Base-by-base conservation (phyloP, 345 rosid genomes). In the Camelina neglecta region DNA sequence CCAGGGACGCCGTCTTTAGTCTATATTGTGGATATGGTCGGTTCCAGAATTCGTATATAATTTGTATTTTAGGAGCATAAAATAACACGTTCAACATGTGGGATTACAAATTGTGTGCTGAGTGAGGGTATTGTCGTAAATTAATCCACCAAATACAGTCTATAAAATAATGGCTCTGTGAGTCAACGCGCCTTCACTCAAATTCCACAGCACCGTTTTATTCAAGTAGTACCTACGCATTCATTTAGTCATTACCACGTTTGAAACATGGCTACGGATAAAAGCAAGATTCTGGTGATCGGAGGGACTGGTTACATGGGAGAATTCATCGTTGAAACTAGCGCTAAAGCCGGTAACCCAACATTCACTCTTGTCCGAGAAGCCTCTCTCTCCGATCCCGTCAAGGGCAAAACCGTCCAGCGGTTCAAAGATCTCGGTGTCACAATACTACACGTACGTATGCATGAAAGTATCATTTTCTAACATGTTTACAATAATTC, bases 291-390 rank as follows among this genome's bases (percentile, higher is more conserved):
- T 33, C 35, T 81, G 60, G 44, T 81, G 16, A 81, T 81, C 42
- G 82, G 84, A 77, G 81, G 71, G 7, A 74, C 84, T 11, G 79
- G 82, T 16, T 65, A 60, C 67, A 62, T 81, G 11, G 79, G 84
- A 12, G 71, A 65, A 26, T 70, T 57, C 70, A 59, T 81, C 10
- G 81, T 81, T 11, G 60, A 73, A 60, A 72, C 31, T 7, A 81
- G 75, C 20, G 71, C 69, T 0, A 75, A 74, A 18, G 38, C 80
- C 8, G 79, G 80, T 7, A 74, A 80, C 20, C 78, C 72, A 11
- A 76, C 85, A n/a, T 80, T 72, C 36, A 80, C 74, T 33, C 62
- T 83, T 55, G 74, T 83, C 57, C 64, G 81, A 56, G 79, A 80
- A 36, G 47, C 76, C 26, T 54, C 79, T 13, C 38, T 77, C 9